Evolutionary conservation across 2,329 filamentous ascomycete genomes (phyloP), one percentile per base, ranked within the genome.

Genomic region (Claviceps sp.): DNA sequence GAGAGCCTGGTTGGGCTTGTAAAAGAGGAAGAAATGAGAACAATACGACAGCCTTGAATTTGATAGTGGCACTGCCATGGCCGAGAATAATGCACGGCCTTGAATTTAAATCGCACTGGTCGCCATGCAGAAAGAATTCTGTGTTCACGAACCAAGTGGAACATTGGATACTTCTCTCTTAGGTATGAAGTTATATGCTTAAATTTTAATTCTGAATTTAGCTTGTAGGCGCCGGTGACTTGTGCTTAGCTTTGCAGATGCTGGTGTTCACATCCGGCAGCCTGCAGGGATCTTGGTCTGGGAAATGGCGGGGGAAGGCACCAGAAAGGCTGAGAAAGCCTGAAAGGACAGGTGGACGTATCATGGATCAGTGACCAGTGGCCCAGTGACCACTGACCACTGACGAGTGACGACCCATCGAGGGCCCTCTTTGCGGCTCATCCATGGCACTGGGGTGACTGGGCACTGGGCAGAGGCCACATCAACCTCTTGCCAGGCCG

Each of bases 391-490:
- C 26, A 26, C 26, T 26, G 26, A 26, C 26, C 26, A 29, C 8
- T 29, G 26, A 34, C 29, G 3, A 29, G 7, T 29, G 26, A 29
- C 26, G 26, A 29, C 26, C 26, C 26, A 29, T 29, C 7, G 26
- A 29, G 26, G 26, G 29, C 29, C 29, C 29, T 34, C 9, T 11
- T 34, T 34, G 29, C 29, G 29, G 29, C 29, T 50, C 42, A 46
- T 45, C 51, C 52, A 49, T 49, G 8, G 26, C 17, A n/a, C 13
- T 20, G 17, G 17, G 20, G n/a, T n/a, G n/a, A n/a, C n/a, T n/a
- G n/a, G n/a, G n/a, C n/a, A n/a, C 20, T 2, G 20, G 2, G 20
- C 39, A 53, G 58, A 67, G 65, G 65, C 63, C 65, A 67, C 65
- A 62, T 67, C 61, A 59, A 63, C 64, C 59, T 60, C 54, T 63